A percentile compares a stretch with the other conserved stretches of the same genome.
These are phyloP conservation scores for Nakazawaea wickerhamii DNA, from an alignment of 805 yeast species.

Conservation along the genomic window DNA sequence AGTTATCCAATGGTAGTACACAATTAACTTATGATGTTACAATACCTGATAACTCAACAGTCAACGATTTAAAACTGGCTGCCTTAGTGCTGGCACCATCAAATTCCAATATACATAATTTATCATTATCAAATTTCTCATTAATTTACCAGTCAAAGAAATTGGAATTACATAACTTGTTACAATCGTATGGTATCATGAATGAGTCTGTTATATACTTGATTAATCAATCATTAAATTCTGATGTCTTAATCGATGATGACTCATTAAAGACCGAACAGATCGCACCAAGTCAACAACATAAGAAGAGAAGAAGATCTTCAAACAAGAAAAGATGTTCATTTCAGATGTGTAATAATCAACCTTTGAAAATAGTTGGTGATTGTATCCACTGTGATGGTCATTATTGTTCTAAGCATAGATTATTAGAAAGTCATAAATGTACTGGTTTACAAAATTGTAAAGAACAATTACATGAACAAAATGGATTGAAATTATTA, in stretches of 20 bases:
- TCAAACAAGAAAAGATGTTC: constrained; percentile 44
- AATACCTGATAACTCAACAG: constrained; percentile 48
- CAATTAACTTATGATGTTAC: constrained; percentile 34
- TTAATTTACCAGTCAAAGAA: constrained; percentile 29
- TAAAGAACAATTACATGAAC: constrained; percentile 76
- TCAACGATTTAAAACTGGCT: constrained; percentile 42
- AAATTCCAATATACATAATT: constrained; percentile 7
- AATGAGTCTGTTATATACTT: constrained; percentile 25
- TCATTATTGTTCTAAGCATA: constrained; percentile 80
- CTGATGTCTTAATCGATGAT: constrained; percentile 15
- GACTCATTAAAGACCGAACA: too few species aligned
- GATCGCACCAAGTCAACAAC: too few species aligned
- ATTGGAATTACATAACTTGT: constrained; percentile 22
- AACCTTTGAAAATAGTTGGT: constrained; percentile 67
- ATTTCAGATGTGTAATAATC: constrained; percentile 54
- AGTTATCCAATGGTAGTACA: constrained; percentile 35
- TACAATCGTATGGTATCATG: constrained; percentile 24
- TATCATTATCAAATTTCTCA: constrained; percentile 17
- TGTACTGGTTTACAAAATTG: constrained; percentile 76
- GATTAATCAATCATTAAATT: constrained; percentile 16
- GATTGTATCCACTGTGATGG: constrained; percentile 83
- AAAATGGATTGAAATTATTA: constrained; percentile 78
- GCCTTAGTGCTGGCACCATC: constrained; percentile 36
- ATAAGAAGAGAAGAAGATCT: constrained; percentile 26
- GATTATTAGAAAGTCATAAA: constrained; percentile 77